These are phyloP conservation scores for Epichloe hybrida DNA, from an alignment of 2,329 filamentous ascomycete species.

Conservation along the genomic window DNA sequence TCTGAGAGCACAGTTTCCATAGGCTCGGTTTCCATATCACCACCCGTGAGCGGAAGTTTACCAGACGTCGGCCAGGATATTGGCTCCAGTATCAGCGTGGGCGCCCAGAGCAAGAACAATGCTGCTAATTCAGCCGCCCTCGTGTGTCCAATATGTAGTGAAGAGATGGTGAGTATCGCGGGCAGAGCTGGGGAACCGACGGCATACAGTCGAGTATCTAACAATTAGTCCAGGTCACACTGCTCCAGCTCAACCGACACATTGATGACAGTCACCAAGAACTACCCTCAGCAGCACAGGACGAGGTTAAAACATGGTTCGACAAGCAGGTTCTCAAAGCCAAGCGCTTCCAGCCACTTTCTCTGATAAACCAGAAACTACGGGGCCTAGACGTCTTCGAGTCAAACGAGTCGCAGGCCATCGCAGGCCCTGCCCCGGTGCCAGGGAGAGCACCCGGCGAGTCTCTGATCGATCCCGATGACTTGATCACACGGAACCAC, in stretches of 20 bases:
- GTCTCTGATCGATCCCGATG: conserved; percentile 59
- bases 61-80: conserved; percentile 66
- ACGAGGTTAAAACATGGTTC: conserved; percentile 96
- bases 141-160: conserved; percentile 93
- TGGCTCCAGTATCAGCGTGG: conserved; percentile 63
- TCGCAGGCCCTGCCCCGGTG: conserved; percentile 14
- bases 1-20: conserved; percentile 66
- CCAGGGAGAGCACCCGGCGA: conserved; percentile 29
- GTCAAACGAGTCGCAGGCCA: conserved; percentile 57
- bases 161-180: conserved; percentile 73
- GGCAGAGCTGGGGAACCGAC: background rate
- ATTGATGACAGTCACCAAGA: conserved; percentile 86
- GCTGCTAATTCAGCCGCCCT: conserved; percentile 44
- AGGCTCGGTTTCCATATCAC: conserved; percentile 57
- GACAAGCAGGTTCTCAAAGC: conserved; percentile 88
- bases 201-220: background rate
- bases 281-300: conserved; percentile 74
- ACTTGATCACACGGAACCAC: conserved; percentile 73
- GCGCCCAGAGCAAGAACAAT: conserved; percentile 38
- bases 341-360: conserved; percentile 83
- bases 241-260: conserved; percentile 76
- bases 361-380: conserved; percentile 83
- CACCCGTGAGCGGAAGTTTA: conserved; percentile 43
- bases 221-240: conserved; percentile 50
- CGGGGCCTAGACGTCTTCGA: conserved; percentile 90